Percentiles rank a stretch among this genome's conserved stretches.
Evolutionary conservation across 495 filamentous ascomycete genomes (phyloP).

Genomic region (Podospora pseudopauciseta): DNA sequence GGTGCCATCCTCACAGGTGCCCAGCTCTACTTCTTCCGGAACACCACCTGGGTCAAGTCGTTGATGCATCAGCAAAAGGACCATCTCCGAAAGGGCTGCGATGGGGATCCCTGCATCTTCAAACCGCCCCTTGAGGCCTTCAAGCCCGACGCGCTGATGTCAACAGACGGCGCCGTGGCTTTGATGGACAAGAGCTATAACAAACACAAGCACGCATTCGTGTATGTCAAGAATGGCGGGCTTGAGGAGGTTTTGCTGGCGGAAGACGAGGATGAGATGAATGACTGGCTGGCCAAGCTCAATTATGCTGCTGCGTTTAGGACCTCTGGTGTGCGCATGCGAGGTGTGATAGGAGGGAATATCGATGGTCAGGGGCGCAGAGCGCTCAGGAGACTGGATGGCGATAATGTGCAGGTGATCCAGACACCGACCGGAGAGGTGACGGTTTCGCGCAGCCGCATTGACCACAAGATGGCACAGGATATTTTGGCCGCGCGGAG

Average conservation of each 20-base stretch:
- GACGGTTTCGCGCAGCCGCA: slow-evolving; percentile 59
- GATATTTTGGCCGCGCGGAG: slow-evolving; percentile 78
- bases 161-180: slow-evolving; percentile 86
- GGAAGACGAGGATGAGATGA: slow-evolving; percentile 83
- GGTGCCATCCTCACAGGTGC: slow-evolving; percentile 91
- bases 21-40: slow-evolving; percentile 94
- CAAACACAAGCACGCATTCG: slow-evolving; percentile 94
- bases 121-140: slow-evolving; percentile 84
- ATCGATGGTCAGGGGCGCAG: slow-evolving; percentile 80
- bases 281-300: slow-evolving; percentile 94
- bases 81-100: slow-evolving; percentile 66
- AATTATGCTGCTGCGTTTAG: slow-evolving; percentile 95
- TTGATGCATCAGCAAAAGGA: slow-evolving; percentile 81
- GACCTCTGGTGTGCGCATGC: slow-evolving; percentile 85
- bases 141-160: slow-evolving; percentile 88
- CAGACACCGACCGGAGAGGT: slow-evolving; percentile 69
- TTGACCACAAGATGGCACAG: slow-evolving; percentile 74
- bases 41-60: slow-evolving; percentile 84
- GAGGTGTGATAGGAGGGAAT: slow-evolving; percentile 77
- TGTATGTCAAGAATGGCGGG: slow-evolving; percentile 83
- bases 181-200: slow-evolving; percentile 82
- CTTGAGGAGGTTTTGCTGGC: slow-evolving; percentile 90
- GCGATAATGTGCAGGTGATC: slow-evolving; percentile 53
- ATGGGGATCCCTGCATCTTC: slow-evolving; percentile 73
- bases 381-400: slow-evolving; percentile 64